Evolutionary conservation across 1,284 basidiomycete species (phyloP).

Genomic region (Pseudozyma sp.): DNA sequence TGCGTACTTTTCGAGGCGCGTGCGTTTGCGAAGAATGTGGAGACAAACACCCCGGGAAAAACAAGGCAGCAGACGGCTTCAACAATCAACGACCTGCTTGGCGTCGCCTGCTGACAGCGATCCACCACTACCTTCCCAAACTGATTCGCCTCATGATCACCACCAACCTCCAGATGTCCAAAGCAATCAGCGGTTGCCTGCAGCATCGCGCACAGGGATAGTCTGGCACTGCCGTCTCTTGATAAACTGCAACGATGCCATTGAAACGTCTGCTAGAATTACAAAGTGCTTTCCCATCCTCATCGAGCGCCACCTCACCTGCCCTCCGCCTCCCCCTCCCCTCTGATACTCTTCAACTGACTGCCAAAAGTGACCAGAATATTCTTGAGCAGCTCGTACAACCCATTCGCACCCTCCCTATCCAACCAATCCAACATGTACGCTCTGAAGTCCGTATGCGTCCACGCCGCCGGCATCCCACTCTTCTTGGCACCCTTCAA

Average conservation of each 20-base stretch:
- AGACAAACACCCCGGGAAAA: neutral
- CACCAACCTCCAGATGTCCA: too few relatives aligned
- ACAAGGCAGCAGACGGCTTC: conserved; percentile 2
- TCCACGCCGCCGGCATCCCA: conserved; percentile 31
- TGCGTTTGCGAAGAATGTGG: neutral
- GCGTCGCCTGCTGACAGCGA: too few relatives aligned
- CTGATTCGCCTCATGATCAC: too few relatives aligned
- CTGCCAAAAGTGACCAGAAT: conserved; percentile 33
- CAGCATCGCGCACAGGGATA: too few relatives aligned
- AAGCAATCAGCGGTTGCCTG: too few relatives aligned
- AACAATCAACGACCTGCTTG: neutral
- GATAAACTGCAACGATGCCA: too few relatives aligned
- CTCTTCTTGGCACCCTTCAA: conserved; percentile 28
- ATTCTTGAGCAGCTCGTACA: conserved; percentile 43
- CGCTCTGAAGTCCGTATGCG: conserved; percentile 42
- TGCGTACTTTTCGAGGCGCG: conserved; percentile 1
- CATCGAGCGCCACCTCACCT: too few relatives aligned
- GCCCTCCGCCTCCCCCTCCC: conserved; percentile 6
- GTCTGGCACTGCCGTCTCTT: too few relatives aligned
- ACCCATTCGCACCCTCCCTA: conserved; percentile 30
- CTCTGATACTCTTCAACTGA: conserved; percentile 36
- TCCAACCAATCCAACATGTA: conserved; percentile 46
- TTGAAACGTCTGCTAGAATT: too few relatives aligned
- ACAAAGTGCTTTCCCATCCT: too few relatives aligned
- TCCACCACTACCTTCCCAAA: too few relatives aligned